Base-by-base conservation (phyloP, 2,329 filamentous ascomycete species). In the Rhinocladiella similis region DNA sequence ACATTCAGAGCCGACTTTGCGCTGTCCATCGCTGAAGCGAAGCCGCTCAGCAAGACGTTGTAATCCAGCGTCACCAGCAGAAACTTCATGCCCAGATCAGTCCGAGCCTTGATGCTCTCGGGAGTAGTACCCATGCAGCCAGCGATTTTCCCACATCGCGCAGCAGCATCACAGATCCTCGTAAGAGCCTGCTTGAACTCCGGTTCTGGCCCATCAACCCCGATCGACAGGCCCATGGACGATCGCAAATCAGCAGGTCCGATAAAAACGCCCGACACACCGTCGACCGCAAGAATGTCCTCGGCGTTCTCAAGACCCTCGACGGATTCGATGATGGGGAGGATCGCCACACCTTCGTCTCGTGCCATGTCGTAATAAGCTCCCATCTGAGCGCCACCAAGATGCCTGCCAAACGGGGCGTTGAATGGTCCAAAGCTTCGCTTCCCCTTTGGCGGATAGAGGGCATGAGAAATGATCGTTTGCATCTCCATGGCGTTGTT, bases 371-470 rank as follows among this genome's bases (percentile, higher is more conserved):
- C 35, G 33, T 46, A 50, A 36, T 58, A 58, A 20, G 50, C 39
- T 6, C 50, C 50, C 46, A 46, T 42, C 7, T 25, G 22, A 25
- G 22, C 7, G 41, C 41, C 53, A 4, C 38, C 38, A 16, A 18
- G 38, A 29, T 20, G 6, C 16, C 20, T 10, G 46, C 47, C 54
- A 29, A 56, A 56, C 2, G 53, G 48, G 3, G 57, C 49, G n/a
- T 38, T 27, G 22, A 56, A 45, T 1, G 57, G 53, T 3, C 81
- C 81, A 59, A 83, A 82, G 0, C 81, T 81, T 53, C 82, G 72
- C 10, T 72, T 73, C 14, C 81, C 81, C 22, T 69, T 60, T 0
- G 82, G 81, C 1, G 82, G 81, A 62, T 83, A 84, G 61, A 82
- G 83, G 22, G 79, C 75, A 18, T 76, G 76, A 29, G 73, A 68